These are phyloP conservation scores for Xerocomellus amylosporus DNA, from an alignment of 768 basidiomycete species.

Conservation along the genomic window DNA sequence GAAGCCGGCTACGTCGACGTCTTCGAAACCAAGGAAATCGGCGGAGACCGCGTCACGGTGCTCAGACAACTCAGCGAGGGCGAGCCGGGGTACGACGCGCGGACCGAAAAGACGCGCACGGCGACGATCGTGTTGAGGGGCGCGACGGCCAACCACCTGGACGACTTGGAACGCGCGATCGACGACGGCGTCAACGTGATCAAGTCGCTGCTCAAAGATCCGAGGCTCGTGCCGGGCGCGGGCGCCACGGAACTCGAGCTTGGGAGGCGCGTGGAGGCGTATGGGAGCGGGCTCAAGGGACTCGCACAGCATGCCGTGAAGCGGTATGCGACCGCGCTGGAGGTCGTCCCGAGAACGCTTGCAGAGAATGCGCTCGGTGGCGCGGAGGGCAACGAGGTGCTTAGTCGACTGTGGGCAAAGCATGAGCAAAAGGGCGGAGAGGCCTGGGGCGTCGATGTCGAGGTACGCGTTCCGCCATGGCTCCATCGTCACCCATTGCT, in stretches of 20 bases:
- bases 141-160: conserved; percentile 89
- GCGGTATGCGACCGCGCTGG: conserved; percentile 83
- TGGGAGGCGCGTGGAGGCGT: conserved; percentile 77
- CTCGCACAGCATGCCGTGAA: conserved; percentile 92
- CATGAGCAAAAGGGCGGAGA: conserved; percentile 76
- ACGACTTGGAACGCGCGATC: conserved; percentile 93
- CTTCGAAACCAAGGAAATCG: conserved; percentile 94
- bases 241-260: conserved; percentile 94
- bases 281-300: conserved; percentile 86
- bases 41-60: conserved; percentile 97
- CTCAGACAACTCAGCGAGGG: conserved; percentile 76
- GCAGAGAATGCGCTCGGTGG: conserved; percentile 94
- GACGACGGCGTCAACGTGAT: conserved; percentile 98
- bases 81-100: conserved; percentile 57
- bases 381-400: conserved; percentile 89
- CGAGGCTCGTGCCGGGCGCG: conserved; percentile 87
- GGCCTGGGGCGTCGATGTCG: conserved; percentile 84
- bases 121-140: conserved; percentile 95
- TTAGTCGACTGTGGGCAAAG: conserved; percentile 86
- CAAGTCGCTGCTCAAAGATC: conserved; percentile 87
- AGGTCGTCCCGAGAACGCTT: conserved; percentile 87
- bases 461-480: conserved; percentile 48
- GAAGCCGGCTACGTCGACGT: conserved; percentile 93
- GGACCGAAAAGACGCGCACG: conserved; percentile 75
- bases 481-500: neutral